Evolutionary conservation across 2,329 filamentous ascomycete species (phyloP), one percentile per base, ranked within the genome.

Genomic region (Sclerotinia glacialis): DNA sequence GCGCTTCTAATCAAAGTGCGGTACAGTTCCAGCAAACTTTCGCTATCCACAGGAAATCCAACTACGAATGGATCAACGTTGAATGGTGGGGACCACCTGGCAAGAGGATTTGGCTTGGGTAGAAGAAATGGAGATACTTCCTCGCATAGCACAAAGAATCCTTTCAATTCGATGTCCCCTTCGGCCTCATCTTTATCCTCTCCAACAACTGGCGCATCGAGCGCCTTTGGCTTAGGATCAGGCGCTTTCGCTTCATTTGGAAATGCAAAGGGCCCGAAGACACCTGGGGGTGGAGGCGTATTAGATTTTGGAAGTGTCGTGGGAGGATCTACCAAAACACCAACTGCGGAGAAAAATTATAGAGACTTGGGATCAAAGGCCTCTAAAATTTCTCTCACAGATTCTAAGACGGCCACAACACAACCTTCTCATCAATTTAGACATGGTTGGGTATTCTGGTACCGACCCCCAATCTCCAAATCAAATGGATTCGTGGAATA

Each of bases 231-330:
- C 61, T 83, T 99, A 68, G 95, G 95, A 50, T 96, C 92, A 23
- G 95, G 95, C 73, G 95, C 95, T 65, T 99, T 99, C 78, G 94
- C 94, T 49, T 96, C 93, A n/a, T 96, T 96, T 78, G 93, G 94
- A 31, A 86, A 90, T 42, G 85, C 86, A 44, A 97, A 96, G 81
- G 93, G 93, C 2, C 91, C 93, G 63, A 98, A 97, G 82, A 89
- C 91, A 56, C 85, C 90, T 11, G 91, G 89, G 60, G 89, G 90
- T 9, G 91, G 89, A 61, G 89, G 91, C 70, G 87, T 89, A 18
- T 91, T 96, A 78, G 93, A 97, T 72, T 85, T 89, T 71, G 86
- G 86, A 71, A 86, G 87, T 79, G 83, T 83, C 61, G 78, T 80
- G 59, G 76, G 79, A 58, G 77, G 74, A 56, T 79, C 81, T 67